A percentile compares a stretch with the other conserved stretches of the same genome.
These are phyloP conservation scores for Fomitopsis palustris DNA, from an alignment of 1,284 basidiomycete genomes.

Conservation along the genomic window DNA sequence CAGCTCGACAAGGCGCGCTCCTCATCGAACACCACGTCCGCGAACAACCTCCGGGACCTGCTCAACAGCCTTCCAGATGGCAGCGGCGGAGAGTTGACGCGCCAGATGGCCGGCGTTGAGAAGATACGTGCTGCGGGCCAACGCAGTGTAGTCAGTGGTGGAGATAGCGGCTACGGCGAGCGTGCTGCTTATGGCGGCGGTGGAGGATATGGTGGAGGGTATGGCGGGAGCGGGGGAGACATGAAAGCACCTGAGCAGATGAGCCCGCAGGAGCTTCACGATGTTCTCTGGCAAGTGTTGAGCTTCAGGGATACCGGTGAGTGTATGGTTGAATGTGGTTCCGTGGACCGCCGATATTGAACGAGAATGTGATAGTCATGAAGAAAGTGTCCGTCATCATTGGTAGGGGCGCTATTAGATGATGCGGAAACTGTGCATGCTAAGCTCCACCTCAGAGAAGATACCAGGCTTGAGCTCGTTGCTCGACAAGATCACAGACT, in stretches of 20 bases:
- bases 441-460: constrained; percentile 42
- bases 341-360: too few relatives aligned
- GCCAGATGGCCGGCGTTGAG: constrained; percentile 77
- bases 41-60: constrained; percentile 47
- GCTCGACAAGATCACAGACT: constrained; percentile 82
- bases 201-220: not conserved
- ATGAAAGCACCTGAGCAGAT: constrained; percentile 75
- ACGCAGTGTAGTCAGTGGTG: not conserved
- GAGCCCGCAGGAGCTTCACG: constrained; percentile 86
- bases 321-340: constrained; percentile 5
- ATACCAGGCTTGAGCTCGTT: constrained; percentile 68
- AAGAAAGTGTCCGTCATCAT: constrained; percentile 89
- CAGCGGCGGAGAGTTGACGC: constrained; percentile 51
- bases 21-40: constrained; percentile 39
- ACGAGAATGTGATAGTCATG: constrained; percentile 41
- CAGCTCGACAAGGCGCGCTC: constrained; percentile 71
- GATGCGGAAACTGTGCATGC: not conserved
- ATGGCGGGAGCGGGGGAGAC: constrained; percentile 20
- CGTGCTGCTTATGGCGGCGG: not conserved
- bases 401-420: constrained; percentile 38
- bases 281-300: constrained; percentile 82
- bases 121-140: constrained; percentile 49
- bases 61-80: constrained; percentile 63
- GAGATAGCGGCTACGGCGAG: not conserved
- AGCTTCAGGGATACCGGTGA: constrained; percentile 69